Evolutionary conservation across 2,329 filamentous ascomycete species (phyloP).

Genomic region (Cordyceps javanica): DNA sequence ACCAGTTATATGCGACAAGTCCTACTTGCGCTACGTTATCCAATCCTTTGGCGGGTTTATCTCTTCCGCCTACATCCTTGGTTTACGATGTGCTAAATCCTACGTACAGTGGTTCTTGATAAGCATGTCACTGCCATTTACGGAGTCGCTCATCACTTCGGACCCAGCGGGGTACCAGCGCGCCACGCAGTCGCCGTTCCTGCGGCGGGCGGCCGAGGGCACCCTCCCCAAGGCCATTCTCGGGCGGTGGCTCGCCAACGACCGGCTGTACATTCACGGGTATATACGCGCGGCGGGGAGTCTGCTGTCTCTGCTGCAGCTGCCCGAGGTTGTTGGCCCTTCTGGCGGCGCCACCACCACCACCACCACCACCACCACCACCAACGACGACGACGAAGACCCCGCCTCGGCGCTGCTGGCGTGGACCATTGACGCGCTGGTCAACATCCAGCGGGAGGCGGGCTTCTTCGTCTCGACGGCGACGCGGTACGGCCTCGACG

Average conservation of each 20-base stretch:
- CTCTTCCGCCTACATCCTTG: not conserved
- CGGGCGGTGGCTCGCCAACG: slow-evolving; percentile 64
- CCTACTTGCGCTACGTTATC: too few relatives aligned
- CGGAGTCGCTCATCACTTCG: slow-evolving; percentile 39
- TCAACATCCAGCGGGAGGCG: slow-evolving; percentile 61
- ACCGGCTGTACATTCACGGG: slow-evolving; percentile 63
- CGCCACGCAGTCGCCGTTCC: slow-evolving; percentile 62
- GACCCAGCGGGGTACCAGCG: slow-evolving; percentile 36
- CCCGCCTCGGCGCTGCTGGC: slow-evolving; percentile 53
- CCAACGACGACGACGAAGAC: slow-evolving; percentile 7
- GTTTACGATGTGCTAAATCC: too few relatives aligned
- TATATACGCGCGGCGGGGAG: slow-evolving; percentile 62
- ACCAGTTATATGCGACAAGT: not conserved
- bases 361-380: too few relatives aligned
- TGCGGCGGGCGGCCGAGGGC: slow-evolving; percentile 58
- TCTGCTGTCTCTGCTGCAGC: slow-evolving; percentile 55
- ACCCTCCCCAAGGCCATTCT: slow-evolving; percentile 49
- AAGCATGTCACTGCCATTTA: slow-evolving; percentile 43
- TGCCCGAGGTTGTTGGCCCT: slow-evolving; percentile 38
- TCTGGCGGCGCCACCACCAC: not conserved
- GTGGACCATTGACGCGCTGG: slow-evolving; percentile 57
- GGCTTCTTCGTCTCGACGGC: slow-evolving; percentile 62
- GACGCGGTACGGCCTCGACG: slow-evolving; percentile 48
- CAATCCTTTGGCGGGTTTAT: not conserved
- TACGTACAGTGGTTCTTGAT: too few relatives aligned